These are phyloP conservation scores for Antitrichia curtipendula DNA, from an alignment of 225 moss, liverwort and hornwort genomes.

Conservation along the genomic window DNA sequence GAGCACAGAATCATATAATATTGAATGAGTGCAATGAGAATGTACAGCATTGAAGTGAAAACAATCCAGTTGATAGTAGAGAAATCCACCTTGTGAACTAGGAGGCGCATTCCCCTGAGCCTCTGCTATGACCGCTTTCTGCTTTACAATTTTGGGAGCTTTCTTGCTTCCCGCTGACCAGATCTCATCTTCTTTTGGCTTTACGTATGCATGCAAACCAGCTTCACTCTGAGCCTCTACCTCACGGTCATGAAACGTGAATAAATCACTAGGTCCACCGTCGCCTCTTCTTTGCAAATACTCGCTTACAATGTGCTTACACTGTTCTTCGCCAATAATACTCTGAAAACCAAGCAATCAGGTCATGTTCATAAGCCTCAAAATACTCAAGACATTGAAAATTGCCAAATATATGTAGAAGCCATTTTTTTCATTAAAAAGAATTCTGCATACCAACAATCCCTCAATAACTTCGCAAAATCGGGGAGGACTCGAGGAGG, in stretches of 20 bases:
- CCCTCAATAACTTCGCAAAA: background rate
- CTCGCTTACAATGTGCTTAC: slow-evolving; percentile 56
- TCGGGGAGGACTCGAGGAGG: background rate
- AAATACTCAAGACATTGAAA: background rate
- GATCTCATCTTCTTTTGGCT: slow-evolving; percentile 60
- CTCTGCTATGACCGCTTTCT: slow-evolving; percentile 19
- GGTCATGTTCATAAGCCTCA: background rate
- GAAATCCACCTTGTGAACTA: slow-evolving; percentile 8
- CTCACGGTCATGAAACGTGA: slow-evolving; percentile 26
- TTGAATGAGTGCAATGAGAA: background rate
- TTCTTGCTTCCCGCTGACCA: slow-evolving; percentile 63
- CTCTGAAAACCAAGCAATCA: slow-evolving; percentile 44
- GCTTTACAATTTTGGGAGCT: slow-evolving; percentile 29
- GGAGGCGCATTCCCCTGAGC: slow-evolving; percentile 14
- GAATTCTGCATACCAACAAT: background rate
- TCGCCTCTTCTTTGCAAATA: slow-evolving; percentile 58
- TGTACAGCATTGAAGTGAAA: background rate
- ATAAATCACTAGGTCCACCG: slow-evolving; percentile 15
- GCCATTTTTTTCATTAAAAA: background rate
- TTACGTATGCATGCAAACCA: slow-evolving; percentile 62
- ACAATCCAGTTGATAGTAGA: background rate
- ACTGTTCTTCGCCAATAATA: slow-evolving; percentile 67
- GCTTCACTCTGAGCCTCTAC: slow-evolving; percentile 4
- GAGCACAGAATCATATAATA: background rate
- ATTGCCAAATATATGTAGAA: background rate